Evolutionary conservation across 2,329 filamentous ascomycete species (phyloP), one percentile per base, ranked within the genome.

Genomic region (Chrysoporthe cubensis): DNA sequence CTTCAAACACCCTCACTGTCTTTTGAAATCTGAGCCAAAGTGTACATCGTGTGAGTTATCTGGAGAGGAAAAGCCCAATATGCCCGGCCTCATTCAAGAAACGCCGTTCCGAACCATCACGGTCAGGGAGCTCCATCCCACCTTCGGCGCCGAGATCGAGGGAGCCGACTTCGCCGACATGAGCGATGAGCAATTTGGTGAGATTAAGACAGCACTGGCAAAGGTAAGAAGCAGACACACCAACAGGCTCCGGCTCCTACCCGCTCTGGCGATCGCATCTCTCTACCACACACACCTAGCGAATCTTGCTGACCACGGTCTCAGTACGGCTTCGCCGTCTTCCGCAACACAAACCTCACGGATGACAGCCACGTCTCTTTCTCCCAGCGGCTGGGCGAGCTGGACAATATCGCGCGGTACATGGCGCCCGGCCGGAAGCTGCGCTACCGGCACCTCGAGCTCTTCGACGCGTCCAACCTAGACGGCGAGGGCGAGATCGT

Each of bases 401-500:
- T 88, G 0, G 86, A 88, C 75, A 82, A 87, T 72, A 80, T 86
- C 43, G 80, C 76, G 21, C 84, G 82, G 0, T 87, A 84, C 75
- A 76, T 83, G 8, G 76, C 75, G 1, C 77, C 76, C 0, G 84
- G 82, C 18, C 80, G 83, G 56, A 79, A 80, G 71, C 78, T 82
- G 67, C 81, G 85, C 26, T 82, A 85, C 69, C 72, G 75, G 1
- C 79, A 83, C 69, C 76, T 80, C 54, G 83, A 88, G 73, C 79
- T 89, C 0, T 88, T 88, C 73, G 87, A 89, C 71, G 85, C 85
- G 0, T 80, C 83, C 63, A 89, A 89, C 73, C 76, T 87, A 14
- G 80, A 85, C 61, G 78, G 79, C 1, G 80, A 85, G 54, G 82
- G 81, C 57, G 75, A 75, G 1, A 71, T 84, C 1, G 76, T 84